phyloP scores from a whole-genome alignment of 768 basidiomycete species.

The Dentipellis sp. region DNA sequence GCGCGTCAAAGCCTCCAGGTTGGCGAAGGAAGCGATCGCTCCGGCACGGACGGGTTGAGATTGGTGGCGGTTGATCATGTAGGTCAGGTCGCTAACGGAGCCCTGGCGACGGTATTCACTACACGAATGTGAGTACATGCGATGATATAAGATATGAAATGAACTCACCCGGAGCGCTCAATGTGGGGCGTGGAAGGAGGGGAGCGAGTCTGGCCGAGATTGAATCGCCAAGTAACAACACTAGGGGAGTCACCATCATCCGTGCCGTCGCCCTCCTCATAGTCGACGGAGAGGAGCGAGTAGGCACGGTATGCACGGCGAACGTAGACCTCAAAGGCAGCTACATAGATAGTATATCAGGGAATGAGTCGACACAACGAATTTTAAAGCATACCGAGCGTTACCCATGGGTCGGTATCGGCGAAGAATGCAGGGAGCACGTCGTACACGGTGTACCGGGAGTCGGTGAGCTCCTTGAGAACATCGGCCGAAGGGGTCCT shows the following conservation, averaged over 20 bases:
- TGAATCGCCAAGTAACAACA: conserved; percentile 91
- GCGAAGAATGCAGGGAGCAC: conserved; percentile 95
- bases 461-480: conserved; percentile 89
- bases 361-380: neutral
- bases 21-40: conserved; percentile 85
- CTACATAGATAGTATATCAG: conserved; percentile 28
- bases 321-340: conserved; percentile 93
- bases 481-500: conserved; percentile 82
- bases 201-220: conserved; percentile 80
- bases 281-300: conserved; percentile 83
- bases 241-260: conserved; percentile 79
- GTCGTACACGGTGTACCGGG: conserved; percentile 93
- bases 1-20: conserved; percentile 51
- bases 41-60: conserved; percentile 87
- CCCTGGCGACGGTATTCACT: conserved; percentile 71
- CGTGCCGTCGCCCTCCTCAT: conserved; percentile 82
- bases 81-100: conserved; percentile 93
- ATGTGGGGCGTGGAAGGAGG: conserved; percentile 78
- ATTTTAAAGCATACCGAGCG: conserved; percentile 49
- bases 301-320: conserved; percentile 95
- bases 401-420: conserved; percentile 75
- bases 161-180: conserved; percentile 32
- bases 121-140: conserved; percentile 2
- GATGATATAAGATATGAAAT: neutral
- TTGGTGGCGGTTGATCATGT: conserved; percentile 80